These are phyloP conservation scores for Botryotinia globosa DNA, from an alignment of 2,329 filamentous ascomycete genomes.

Conservation along the genomic window DNA sequence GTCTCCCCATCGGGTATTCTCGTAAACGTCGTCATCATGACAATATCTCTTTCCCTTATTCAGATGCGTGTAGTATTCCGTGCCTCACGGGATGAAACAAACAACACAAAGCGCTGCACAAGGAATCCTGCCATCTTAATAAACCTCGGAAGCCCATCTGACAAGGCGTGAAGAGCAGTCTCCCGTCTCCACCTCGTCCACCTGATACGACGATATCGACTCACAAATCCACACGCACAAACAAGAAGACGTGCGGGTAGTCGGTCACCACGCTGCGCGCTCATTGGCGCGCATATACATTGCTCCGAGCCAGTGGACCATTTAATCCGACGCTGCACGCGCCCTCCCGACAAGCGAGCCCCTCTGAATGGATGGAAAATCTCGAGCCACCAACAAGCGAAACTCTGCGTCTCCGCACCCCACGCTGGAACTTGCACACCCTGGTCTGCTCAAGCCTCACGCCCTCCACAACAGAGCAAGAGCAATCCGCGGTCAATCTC, in stretches of 20 bases:
- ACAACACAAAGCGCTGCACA: slow-evolving; percentile 9
- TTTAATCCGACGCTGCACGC: neutral
- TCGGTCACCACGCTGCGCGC: no score
- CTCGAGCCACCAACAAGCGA: slow-evolving; percentile 1
- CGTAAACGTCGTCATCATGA: slow-evolving; percentile 69
- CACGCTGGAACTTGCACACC: neutral
- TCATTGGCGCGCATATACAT: slow-evolving; percentile 22
- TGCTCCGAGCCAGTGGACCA: neutral
- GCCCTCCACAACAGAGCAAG: neutral
- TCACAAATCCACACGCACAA: neutral
- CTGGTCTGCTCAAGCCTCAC: neutral
- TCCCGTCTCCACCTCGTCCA: neutral
- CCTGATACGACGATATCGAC: neutral
- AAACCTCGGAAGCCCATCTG: slow-evolving; percentile 1
- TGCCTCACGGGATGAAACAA: neutral
- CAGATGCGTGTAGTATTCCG: neutral
- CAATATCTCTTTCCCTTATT: neutral
- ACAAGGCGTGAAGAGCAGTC: neutral
- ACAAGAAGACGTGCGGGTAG: neutral
- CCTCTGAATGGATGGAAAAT: slow-evolving; percentile 13
- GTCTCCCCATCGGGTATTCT: slow-evolving; percentile 58
- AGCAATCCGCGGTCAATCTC: neutral
- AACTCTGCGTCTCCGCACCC: neutral
- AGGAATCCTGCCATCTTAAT: slow-evolving; percentile 15
- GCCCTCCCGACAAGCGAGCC: slow-evolving; percentile 5